phyloP scores from a whole-genome alignment of 164 flowering plant species.

The Paratinospora sagittata region DNA sequence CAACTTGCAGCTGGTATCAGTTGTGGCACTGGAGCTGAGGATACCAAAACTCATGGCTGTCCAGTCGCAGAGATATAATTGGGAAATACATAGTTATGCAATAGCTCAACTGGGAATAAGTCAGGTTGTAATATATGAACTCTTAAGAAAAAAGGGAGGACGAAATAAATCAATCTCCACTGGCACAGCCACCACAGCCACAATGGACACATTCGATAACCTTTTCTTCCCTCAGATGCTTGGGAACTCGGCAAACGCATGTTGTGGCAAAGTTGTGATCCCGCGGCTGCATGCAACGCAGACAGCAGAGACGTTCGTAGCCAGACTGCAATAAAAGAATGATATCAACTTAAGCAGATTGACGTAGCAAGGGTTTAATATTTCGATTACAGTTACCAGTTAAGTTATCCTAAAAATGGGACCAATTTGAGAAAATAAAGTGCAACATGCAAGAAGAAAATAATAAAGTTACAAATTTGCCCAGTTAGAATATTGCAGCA shows the following conservation, averaged over 20 bases:
- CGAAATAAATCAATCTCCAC: conserved; percentile 2
- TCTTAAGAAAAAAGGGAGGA: no score
- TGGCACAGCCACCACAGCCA: conserved; percentile 57
- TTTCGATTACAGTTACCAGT: no score
- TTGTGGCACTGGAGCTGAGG: background rate
- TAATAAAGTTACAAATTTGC: background rate
- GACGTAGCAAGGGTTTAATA: no score
- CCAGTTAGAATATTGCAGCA: background rate
- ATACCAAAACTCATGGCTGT: background rate
- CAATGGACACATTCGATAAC: conserved; percentile 92
- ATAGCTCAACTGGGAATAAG: background rate
- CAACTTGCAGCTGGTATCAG: background rate
- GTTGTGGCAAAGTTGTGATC: conserved; percentile 90
- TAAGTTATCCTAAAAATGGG: no score
- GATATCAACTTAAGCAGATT: background rate
- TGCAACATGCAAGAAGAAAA: background rate
- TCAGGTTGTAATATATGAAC: no score
- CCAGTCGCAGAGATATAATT: background rate
- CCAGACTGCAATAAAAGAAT: conserved; percentile 62
- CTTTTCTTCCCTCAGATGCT: conserved; percentile 85
- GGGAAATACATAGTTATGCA: background rate
- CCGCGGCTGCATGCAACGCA: conserved; percentile 84
- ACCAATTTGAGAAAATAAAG: no score
- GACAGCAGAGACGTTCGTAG: conserved; percentile 90
- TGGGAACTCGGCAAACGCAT: conserved; percentile 92